These are phyloP conservation scores for Sugiyamaella chiloensis DNA, from an alignment of 805 yeast genomes.

Conservation along the genomic window DNA sequence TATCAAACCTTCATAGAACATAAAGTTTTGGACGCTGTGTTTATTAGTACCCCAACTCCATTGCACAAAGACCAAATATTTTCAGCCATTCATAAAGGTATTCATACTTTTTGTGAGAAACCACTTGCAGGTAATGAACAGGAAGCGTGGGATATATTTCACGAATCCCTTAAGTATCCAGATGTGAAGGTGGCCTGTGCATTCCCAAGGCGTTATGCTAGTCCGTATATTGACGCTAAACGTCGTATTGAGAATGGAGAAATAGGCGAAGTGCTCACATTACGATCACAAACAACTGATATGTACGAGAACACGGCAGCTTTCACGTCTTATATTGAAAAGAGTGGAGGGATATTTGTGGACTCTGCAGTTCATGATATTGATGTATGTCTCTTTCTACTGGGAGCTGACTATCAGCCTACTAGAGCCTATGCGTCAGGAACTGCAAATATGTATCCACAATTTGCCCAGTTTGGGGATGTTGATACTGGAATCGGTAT, in stretches of 20 bases:
- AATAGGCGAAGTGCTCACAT: slow-evolving; percentile 18
- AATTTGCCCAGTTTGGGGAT: slow-evolving; percentile 23
- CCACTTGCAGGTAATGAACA: slow-evolving; percentile 10
- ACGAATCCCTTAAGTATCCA: slow-evolving; percentile 16
- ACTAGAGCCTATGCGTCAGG: slow-evolving; percentile 22
- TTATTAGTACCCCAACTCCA: slow-evolving; percentile 16
- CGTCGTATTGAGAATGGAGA: slow-evolving; percentile 16
- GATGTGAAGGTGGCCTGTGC: slow-evolving; percentile 20
- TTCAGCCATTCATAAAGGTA: slow-evolving; percentile 15
- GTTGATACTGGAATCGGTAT: slow-evolving; percentile 25
- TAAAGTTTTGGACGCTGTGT: slow-evolving; percentile 11
- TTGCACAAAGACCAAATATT: slow-evolving; percentile 17
- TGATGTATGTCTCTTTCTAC: slow-evolving; percentile 20
- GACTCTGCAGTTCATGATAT: slow-evolving; percentile 25
- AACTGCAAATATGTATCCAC: slow-evolving; percentile 22
- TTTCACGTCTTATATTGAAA: slow-evolving; percentile 18
- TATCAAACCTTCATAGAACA: slow-evolving; percentile 14
- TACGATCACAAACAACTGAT: slow-evolving; percentile 22
- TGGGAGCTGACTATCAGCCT: slow-evolving; percentile 20
- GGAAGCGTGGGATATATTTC: slow-evolving; percentile 22
- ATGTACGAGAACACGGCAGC: slow-evolving; percentile 6
- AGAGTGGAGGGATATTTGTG: slow-evolving; percentile 20
- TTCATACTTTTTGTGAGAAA: slow-evolving; percentile 21
- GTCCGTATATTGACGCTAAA: slow-evolving; percentile 15
- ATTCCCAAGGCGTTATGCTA: slow-evolving; percentile 20